A percentile compares a stretch with the other conserved stretches of the same genome.
Evolutionary conservation across 2,329 filamentous ascomycete species (phyloP).

Genomic region (Pyrenophora teres): DNA sequence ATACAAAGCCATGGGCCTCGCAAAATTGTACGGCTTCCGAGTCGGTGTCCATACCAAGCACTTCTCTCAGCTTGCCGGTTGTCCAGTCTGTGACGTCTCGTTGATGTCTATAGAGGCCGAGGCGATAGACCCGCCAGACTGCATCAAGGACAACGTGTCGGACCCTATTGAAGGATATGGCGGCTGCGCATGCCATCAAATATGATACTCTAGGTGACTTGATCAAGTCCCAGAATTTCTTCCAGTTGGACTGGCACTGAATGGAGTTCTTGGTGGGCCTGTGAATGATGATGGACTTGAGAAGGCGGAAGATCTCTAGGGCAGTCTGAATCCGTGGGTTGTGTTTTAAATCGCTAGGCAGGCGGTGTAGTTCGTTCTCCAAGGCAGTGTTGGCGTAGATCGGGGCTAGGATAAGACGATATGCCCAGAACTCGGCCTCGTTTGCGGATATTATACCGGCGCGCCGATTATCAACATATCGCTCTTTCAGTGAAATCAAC

Average conservation of each 20-base stretch:
- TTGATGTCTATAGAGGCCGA: constrained; percentile 53
- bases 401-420: constrained; percentile 60
- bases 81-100: constrained; percentile 58
- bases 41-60: constrained; percentile 61
- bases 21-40: constrained; percentile 61
- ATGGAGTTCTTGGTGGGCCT: constrained; percentile 55
- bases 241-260: constrained; percentile 63
- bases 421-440: constrained; percentile 68
- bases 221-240: constrained; percentile 62
- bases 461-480: constrained; percentile 47
- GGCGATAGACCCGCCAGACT: constrained; percentile 60
- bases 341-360: constrained; percentile 56
- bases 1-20: constrained; percentile 57
- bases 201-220: constrained; percentile 62
- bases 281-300: constrained; percentile 58
- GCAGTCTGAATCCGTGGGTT: constrained; percentile 61
- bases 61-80: constrained; percentile 55
- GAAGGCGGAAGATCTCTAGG: constrained; percentile 61
- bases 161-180: constrained; percentile 65
- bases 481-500: constrained; percentile 64
- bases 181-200: constrained; percentile 67
- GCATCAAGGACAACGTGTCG: constrained; percentile 61
- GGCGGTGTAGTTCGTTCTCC: constrained; percentile 62
- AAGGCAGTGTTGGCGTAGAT: constrained; percentile 52
- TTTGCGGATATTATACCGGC: constrained; percentile 56